phyloP scores from a whole-genome alignment of 129 eudicot species.

The Arctium minus region DNA sequence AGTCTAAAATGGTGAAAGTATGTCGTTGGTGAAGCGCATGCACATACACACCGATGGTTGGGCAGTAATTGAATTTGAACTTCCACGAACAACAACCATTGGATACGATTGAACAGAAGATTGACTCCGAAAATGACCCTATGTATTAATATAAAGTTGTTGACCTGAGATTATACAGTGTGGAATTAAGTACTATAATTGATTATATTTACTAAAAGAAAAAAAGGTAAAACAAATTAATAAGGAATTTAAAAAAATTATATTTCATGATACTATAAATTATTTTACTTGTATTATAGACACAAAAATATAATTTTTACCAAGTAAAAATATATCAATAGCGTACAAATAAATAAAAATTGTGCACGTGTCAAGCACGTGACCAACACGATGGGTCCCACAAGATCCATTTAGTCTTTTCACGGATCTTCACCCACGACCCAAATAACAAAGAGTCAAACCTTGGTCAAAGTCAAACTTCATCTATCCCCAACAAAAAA shows the following conservation, averaged over 20 bases:
- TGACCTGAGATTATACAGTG: too few relatives aligned
- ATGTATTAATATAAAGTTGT: too few relatives aligned
- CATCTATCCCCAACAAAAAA: slow-evolving; percentile 13
- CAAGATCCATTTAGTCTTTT: background rate
- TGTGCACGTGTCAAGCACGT: background rate
- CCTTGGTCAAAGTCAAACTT: slow-evolving; percentile 23
- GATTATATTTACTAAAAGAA: background rate
- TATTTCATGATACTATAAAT: background rate
- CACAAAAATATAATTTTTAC: background rate
- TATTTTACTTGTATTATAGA: background rate
- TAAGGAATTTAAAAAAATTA: background rate
- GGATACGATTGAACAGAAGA: too few relatives aligned
- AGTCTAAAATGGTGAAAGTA: background rate
- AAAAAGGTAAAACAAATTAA: background rate
- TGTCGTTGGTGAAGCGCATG: too few relatives aligned
- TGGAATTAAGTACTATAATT: too few relatives aligned
- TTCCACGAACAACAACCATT: too few relatives aligned
- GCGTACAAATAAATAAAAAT: background rate
- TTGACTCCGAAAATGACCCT: too few relatives aligned
- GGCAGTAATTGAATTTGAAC: too few relatives aligned
- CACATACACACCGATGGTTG: too few relatives aligned
- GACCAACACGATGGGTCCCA: slow-evolving; percentile 12
- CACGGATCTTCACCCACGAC: background rate
- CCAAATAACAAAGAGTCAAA: background rate
- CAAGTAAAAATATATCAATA: background rate